Base-by-base conservation (phyloP, 352 stramenopile species). In the Globisporangium solare region DNA sequence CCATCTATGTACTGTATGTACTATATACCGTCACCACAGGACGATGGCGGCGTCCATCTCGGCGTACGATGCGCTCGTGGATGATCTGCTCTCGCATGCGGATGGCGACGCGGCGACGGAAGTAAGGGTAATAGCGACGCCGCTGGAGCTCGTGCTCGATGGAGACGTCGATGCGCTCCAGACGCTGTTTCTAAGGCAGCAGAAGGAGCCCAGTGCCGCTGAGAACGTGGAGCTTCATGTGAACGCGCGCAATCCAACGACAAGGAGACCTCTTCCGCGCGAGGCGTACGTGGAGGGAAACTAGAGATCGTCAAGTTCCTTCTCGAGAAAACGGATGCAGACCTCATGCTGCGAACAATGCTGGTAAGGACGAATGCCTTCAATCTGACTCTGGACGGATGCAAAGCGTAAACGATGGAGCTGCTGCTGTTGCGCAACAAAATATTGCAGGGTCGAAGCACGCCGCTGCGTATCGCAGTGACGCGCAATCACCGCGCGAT, bases 311-410 rank as follows among this genome's bases (percentile, higher is more conserved):
- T 79, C 14, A 84, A 88, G 60, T 37, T 89, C 0, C 47, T 92
- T 0, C 31, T 90, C 15, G 54, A 81, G 27, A 53, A 73, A 8
- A 75, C 71, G 0, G 54, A 81, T 0, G 68, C 65, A 8, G 79
- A 86, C 20, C 21, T 91, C n/a, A 76, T 69, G 64, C 57, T 81
- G 13, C 69, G 71, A 2, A 91, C 81, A 13, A 83, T 89, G 74
- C 53, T 91, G 68, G 80, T 90, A 56, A 40, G 64, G 40, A 45
- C 3, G 2, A 32, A 22, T 50, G 27, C 15, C 5, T 32, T n/a
- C n/a, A 21, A 52, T 18, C 11, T 20, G 2, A 0, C 54, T 10
- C 14, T 27, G 12, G 3, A 43, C n/a, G 18, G 1, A 14, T 42
- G n/a, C 12, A 21, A 35, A 8, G 10, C 27, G 27, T n/a, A 11